Percentiles rank a stretch among this genome's conserved stretches.
Evolutionary conservation across 352 stramenopile genomes (phyloP).

Genomic region (Globisporangium perplexum): DNA sequence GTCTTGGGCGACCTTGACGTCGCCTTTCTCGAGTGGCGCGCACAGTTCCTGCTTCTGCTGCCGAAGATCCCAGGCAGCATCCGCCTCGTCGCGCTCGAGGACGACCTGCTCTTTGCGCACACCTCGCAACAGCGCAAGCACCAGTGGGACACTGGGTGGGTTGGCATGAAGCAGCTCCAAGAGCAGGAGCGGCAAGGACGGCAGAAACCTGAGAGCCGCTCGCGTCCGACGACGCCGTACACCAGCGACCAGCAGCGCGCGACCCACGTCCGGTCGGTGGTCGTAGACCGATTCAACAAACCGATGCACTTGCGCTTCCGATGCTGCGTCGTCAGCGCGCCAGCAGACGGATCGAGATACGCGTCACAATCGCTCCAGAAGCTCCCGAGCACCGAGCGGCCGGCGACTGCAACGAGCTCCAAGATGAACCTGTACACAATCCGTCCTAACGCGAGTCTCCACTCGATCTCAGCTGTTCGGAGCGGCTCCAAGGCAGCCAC

Average conservation of each 20-base stretch:
- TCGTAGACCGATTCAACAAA: conserved; percentile 17
- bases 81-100: conserved; percentile 11
- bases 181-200: not conserved
- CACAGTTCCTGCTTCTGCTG: conserved; percentile 25
- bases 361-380: not conserved
- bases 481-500: not conserved
- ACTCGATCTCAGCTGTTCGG: conserved; percentile 9
- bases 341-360: not conserved
- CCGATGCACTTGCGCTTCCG: conserved; percentile 16
- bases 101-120: conserved; percentile 28
- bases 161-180: conserved; percentile 2
- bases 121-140: not conserved
- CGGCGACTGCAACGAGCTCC: not conserved
- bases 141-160: not conserved
- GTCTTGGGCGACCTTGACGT: conserved; percentile 82
- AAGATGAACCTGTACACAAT: conserved; percentile 5
- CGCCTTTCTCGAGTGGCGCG: conserved; percentile 74
- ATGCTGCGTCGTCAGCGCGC: conserved; percentile 8
- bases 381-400: not conserved
- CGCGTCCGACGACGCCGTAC: not conserved
- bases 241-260: not conserved
- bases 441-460: conserved; percentile 8
- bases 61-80: conserved; percentile 8
- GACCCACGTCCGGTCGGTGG: conserved; percentile 4
- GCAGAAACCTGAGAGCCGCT: not conserved